A percentile compares a stretch with the other conserved stretches of the same genome.
These are phyloP conservation scores for Neospermospora avenae DNA, from an alignment of 2,329 filamentous ascomycete species.

Conservation along the genomic window DNA sequence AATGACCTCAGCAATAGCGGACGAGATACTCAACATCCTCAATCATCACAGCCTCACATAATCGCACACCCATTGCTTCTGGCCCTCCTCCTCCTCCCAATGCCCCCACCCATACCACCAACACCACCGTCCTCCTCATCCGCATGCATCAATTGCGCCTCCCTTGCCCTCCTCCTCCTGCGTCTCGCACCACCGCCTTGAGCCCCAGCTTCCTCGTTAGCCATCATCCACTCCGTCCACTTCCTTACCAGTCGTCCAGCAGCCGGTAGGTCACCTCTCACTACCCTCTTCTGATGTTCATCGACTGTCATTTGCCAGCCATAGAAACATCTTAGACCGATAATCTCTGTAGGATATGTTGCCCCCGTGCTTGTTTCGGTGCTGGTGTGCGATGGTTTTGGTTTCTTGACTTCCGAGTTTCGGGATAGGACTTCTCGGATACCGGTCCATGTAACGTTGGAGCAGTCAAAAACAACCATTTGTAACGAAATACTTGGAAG, in stretches of 20 bases:
- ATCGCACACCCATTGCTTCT: slow-evolving; percentile 61
- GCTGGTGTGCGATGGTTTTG: slow-evolving; percentile 27
- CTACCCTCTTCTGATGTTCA: slow-evolving; percentile 83
- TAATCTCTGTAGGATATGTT: slow-evolving; percentile 70
- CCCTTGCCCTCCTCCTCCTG: slow-evolving; percentile 71
- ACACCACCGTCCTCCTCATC: slow-evolving; percentile 71
- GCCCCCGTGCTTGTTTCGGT: slow-evolving; percentile 9
- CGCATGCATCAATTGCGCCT: slow-evolving; percentile 76
- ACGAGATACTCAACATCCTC: background rate
- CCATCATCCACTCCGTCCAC: slow-evolving; percentile 94
- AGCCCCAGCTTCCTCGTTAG: slow-evolving; percentile 76
- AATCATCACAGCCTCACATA: slow-evolving; percentile 54
- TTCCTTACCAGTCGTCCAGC: slow-evolving; percentile 81
- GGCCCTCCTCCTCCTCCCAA: slow-evolving; percentile 54
- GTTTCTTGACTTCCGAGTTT: slow-evolving; percentile 70
- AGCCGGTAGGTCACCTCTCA: slow-evolving; percentile 70
- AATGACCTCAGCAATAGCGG: no score
- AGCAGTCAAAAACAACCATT: slow-evolving; percentile 86
- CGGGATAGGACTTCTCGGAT: slow-evolving; percentile 81
- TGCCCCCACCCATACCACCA: slow-evolving; percentile 41
- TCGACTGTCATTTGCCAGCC: slow-evolving; percentile 94
- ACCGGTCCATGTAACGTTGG: slow-evolving; percentile 88
- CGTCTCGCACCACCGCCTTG: slow-evolving; percentile 64
- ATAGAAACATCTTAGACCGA: slow-evolving; percentile 89
- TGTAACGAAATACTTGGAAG: slow-evolving; percentile 53